phyloP scores from a whole-genome alignment of 768 basidiomycete species.

The Macrolepiota albuminosa region DNA sequence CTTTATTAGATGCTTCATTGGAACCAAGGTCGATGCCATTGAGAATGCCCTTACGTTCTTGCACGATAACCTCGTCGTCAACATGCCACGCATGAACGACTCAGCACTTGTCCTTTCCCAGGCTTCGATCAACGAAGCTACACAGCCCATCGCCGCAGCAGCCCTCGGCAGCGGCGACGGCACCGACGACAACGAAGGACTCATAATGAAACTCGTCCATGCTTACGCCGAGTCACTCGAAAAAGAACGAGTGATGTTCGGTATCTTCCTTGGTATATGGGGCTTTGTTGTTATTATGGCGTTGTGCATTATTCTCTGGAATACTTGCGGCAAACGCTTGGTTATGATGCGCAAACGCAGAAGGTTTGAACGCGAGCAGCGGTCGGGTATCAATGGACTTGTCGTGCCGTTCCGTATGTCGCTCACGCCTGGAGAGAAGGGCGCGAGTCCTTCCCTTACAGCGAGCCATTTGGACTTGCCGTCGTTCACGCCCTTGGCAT shows the following conservation, averaged over 20 bases:
- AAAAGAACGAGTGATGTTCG: constrained; percentile 82
- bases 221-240: constrained; percentile 68
- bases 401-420: constrained; percentile 28
- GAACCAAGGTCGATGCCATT: constrained; percentile 84
- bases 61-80: constrained; percentile 77
- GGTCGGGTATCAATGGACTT: constrained; percentile 41
- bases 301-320: constrained; percentile 64
- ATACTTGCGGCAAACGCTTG: constrained; percentile 51
- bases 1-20: constrained; percentile 86
- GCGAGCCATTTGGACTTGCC: constrained; percentile 25
- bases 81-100: constrained; percentile 75
- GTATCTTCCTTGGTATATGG: constrained; percentile 82
- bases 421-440: constrained; percentile 14
- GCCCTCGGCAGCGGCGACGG: constrained; percentile 60
- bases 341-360: constrained; percentile 42
- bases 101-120: constrained; percentile 75
- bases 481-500: constrained; percentile 49
- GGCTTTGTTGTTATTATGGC: constrained; percentile 79
- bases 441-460: constrained; percentile 3
- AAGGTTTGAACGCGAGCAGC: constrained; percentile 49
- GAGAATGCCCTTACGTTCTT: constrained; percentile 89
- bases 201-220: constrained; percentile 70
- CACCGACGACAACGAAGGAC: constrained; percentile 40
- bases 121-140: constrained; percentile 63
- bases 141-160: constrained; percentile 77